Evolutionary conservation across 805 yeast species (phyloP), one percentile per base, ranked within the genome.

Genomic region (Ogataea paradorogensis): DNA sequence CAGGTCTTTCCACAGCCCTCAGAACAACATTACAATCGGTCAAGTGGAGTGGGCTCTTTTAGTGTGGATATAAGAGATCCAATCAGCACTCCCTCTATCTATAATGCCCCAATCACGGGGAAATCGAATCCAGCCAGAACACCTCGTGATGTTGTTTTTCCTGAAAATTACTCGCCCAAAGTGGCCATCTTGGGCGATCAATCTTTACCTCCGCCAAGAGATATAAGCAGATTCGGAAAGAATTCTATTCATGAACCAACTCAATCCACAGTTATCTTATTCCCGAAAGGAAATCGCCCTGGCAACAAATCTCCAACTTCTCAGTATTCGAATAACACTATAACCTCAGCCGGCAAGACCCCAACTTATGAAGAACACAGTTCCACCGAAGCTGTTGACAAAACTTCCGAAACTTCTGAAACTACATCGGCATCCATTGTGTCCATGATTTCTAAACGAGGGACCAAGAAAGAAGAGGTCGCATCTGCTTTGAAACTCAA

Each of bases 201-300:
- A 33, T 38, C 49, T 11, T 44, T 59, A 3, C 65, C 64, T 1
- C 58, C 63, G 2, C 66, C 64, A 9, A 38, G 59, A 31, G 58
- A 53, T 11, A 27, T 38, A 4, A 42, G 48, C 3, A 41, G 58
- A 33, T 49, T 49, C 32, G 46, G 41, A 18, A 35, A 42, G 25
- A 31, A 20, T 13, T 23, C 51, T 9, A 29, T 29, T 11, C 45
- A 30, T 4, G 35, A 35, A 6, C 33, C 35, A 4, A 30, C 38
- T n/a, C 39, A 52, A 14, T 58, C 70, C 26, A 76, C 80, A 1
- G 74, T 75, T 15, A 64, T 75, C 18, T 56, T 75, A 33, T 62
- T 75, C 35, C 79, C 80, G 0, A 74, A 70, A 49, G 73, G 56
- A 14, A 38, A 48, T 2, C 46, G 51, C 20, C 29, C 47, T 4